phyloP scores from a whole-genome alignment of 805 yeast genomes.

The Monosporozyma aerobia region DNA sequence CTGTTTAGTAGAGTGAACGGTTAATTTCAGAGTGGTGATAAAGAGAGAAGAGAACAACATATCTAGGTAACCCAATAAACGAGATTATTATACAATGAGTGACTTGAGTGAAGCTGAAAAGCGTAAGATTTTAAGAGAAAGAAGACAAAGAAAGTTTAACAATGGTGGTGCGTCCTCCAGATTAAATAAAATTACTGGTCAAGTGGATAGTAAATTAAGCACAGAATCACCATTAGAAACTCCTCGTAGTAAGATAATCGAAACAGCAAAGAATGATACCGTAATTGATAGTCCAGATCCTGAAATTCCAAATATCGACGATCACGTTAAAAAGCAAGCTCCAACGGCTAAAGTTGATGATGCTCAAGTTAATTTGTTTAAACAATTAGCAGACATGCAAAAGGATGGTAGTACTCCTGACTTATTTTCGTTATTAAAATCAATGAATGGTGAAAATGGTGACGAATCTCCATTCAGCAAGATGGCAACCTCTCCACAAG shows the following conservation, averaged over 20 bases:
- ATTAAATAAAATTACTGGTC: slow-evolving; percentile 41
- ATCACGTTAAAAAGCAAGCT: background rate
- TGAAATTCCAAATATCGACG: background rate
- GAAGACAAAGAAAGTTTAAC: slow-evolving; percentile 55
- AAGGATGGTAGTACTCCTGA: slow-evolving; percentile 18
- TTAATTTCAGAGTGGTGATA: too few species aligned
- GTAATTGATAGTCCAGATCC: background rate
- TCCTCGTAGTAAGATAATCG: slow-evolving; percentile 1
- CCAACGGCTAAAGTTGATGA: slow-evolving; percentile 1
- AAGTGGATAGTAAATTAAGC: slow-evolving; percentile 30
- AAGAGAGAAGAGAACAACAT: background rate
- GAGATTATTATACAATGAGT: slow-evolving; percentile 26
- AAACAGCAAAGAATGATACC: background rate
- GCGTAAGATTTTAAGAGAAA: slow-evolving; percentile 48
- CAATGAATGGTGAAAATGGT: slow-evolving; percentile 9
- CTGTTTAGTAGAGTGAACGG: background rate
- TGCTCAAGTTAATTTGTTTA: slow-evolving; percentile 22
- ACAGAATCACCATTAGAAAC: slow-evolving; percentile 29
- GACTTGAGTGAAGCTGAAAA: slow-evolving; percentile 47
- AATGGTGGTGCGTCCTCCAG: slow-evolving; percentile 47
- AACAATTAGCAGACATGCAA: slow-evolving; percentile 21
- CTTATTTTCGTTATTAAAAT: slow-evolving; percentile 17
- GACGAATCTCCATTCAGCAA: slow-evolving; percentile 4
- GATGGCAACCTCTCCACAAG: background rate
- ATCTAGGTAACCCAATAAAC: background rate